These are phyloP conservation scores for Rauvolfia tetraphylla DNA, from an alignment of 257 asterid species.

Conservation along the genomic window DNA sequence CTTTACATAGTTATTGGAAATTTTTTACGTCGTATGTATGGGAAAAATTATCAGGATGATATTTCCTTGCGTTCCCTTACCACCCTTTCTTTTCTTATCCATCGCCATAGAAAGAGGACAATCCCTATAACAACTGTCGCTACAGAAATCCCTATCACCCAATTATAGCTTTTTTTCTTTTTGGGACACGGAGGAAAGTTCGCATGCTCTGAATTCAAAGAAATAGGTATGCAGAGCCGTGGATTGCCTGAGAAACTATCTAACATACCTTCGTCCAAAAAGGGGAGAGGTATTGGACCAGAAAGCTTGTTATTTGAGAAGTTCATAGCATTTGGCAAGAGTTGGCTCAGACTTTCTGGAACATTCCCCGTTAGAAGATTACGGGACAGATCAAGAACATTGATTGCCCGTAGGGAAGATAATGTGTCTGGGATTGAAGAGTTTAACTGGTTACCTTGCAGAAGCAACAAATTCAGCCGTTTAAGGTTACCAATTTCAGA, in stretches of 20 bases:
- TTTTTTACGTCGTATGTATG: conserved; percentile 77
- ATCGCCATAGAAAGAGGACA: conserved; percentile 44
- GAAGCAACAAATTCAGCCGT: conserved; percentile 54
- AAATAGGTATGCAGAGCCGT: conserved; percentile 48
- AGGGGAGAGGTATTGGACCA: conserved; percentile 67
- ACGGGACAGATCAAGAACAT: conserved; percentile 73
- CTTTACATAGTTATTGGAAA: conserved; percentile 75
- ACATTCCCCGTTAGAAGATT: conserved; percentile 55
- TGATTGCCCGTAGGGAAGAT: conserved; percentile 49
- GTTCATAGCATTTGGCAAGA: conserved; percentile 74
- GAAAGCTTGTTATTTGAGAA: conserved; percentile 73
- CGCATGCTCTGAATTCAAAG: conserved; percentile 21
- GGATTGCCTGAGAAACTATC: conserved; percentile 77
- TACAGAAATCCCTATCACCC: conserved; percentile 47
- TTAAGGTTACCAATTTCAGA: conserved; percentile 54
- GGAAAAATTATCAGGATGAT: conserved; percentile 48
- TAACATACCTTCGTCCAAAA: conserved; percentile 57
- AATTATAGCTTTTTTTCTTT: conserved; percentile 39
- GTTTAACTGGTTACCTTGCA: conserved; percentile 59
- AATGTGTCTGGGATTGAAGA: conserved; percentile 74
- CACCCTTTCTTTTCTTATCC: conserved; percentile 39
- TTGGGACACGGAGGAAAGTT: conserved; percentile 41
- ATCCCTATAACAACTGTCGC: conserved; percentile 51
- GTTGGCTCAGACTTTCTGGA: conserved; percentile 46
- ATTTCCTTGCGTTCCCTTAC: conserved; percentile 44